phyloP scores from a whole-genome alignment of 441 rosid species.

The Pelargonium australe region DNA sequence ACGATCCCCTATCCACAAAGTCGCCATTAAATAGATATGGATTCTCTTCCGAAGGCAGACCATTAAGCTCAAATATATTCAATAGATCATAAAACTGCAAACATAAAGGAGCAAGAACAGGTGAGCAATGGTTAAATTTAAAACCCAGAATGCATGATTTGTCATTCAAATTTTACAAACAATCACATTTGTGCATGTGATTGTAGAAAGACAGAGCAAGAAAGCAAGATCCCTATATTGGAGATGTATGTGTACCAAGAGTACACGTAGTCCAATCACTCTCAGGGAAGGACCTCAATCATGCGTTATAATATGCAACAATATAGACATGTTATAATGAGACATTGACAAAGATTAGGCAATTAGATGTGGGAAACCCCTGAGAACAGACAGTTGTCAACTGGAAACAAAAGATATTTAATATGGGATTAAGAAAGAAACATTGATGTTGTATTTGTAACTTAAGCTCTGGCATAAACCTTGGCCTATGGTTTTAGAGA shows the following conservation, averaged over 20 bases:
- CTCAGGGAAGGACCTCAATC: too few relatives aligned
- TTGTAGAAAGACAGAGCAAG: background rate
- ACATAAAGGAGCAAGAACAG: slow-evolving; percentile 19
- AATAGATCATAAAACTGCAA: slow-evolving; percentile 92
- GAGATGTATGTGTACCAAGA: background rate
- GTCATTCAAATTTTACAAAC: too few relatives aligned
- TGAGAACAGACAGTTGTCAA: background rate
- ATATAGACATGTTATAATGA: background rate
- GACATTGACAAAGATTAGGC: background rate
- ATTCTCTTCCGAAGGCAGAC: slow-evolving; percentile 93
- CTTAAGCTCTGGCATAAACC: too few relatives aligned
- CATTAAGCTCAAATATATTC: slow-evolving; percentile 90
- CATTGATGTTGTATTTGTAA: background rate
- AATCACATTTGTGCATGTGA: background rate
- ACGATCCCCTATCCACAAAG: slow-evolving; percentile 97
- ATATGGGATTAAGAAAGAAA: background rate
- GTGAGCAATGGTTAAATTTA: slow-evolving; percentile 3
- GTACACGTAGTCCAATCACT: too few relatives aligned
- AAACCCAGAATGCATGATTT: background rate
- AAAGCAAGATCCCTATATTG: background rate
- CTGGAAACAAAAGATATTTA: background rate
- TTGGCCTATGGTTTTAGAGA: too few relatives aligned
- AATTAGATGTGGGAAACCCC: background rate
- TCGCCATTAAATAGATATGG: slow-evolving; percentile 96
- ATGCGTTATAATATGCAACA: slow-evolving; percentile 6